These are phyloP conservation scores for Solanum microdontum DNA, from an alignment of 257 asterid genomes.

Conservation along the genomic window DNA sequence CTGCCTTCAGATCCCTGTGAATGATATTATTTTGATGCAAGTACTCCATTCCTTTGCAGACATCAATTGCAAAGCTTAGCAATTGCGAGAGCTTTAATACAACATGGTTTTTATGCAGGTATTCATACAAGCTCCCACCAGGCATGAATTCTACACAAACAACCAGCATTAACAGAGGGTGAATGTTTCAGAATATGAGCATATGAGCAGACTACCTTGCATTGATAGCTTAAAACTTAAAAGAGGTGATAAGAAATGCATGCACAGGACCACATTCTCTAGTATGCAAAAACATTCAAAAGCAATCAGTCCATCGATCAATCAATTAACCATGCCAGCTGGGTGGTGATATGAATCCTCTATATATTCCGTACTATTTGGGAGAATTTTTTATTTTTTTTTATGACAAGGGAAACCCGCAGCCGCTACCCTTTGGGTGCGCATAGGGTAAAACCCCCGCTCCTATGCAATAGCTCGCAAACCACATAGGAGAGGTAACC, in stretches of 20 bases:
- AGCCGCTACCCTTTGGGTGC: too few relatives aligned
- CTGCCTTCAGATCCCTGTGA: slow-evolving; percentile 87
- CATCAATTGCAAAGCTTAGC: slow-evolving; percentile 71
- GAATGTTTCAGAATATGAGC: not conserved
- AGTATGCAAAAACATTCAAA: not conserved
- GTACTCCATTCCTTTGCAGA: slow-evolving; percentile 91
- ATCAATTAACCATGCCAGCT: not conserved
- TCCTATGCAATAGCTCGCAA: too few relatives aligned
- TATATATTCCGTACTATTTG: not conserved
- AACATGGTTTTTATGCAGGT: slow-evolving; percentile 55
- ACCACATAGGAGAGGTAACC: too few relatives aligned
- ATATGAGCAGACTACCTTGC: not conserved
- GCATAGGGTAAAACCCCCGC: too few relatives aligned
- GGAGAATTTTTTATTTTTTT: not conserved
- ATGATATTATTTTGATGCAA: slow-evolving; percentile 69
- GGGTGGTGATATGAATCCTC: not conserved
- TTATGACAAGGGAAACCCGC: too few relatives aligned
- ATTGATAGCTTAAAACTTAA: not conserved
- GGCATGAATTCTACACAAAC: slow-evolving; percentile 65
- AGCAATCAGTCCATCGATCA: not conserved
- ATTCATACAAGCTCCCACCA: slow-evolving; percentile 74
- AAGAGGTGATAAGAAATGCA: not conserved
- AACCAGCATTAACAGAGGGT: slow-evolving; percentile 3
- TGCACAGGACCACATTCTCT: not conserved
- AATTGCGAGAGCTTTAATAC: slow-evolving; percentile 49